Conservation (phyloP, 495 filamentous ascomycete genomes). For the Aspergillus campestris region DNA sequence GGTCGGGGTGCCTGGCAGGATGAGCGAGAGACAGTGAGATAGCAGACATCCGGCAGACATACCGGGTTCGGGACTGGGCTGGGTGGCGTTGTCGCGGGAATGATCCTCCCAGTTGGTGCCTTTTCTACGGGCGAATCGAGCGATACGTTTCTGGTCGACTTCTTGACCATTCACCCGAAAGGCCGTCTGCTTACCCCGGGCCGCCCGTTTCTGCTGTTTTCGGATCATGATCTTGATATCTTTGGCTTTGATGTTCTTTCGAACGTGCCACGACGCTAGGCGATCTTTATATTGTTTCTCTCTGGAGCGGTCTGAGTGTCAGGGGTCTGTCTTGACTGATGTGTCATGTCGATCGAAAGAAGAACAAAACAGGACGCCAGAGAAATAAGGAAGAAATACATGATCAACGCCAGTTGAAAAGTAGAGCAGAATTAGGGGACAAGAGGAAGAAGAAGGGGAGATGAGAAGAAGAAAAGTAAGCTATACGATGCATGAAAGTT, state of each 20-base stretch:
- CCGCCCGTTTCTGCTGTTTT: conserved; percentile 35
- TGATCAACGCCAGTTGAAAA: not conserved
- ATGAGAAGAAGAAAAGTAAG: conserved; percentile 7
- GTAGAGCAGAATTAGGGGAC: not conserved
- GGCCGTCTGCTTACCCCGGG: conserved; percentile 34
- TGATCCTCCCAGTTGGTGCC: conserved; percentile 16
- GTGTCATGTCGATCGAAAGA: conserved; percentile 3
- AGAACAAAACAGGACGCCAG: conserved; percentile 1
- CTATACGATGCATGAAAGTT: conserved; percentile 35
- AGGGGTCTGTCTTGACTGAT: conserved; percentile 2
- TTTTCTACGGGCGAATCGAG: conserved; percentile 33
- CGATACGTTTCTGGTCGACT: conserved; percentile 31
- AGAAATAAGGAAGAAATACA: conserved; percentile 5
- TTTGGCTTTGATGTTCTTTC: conserved; percentile 38
- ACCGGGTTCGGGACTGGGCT: conserved; percentile 25
- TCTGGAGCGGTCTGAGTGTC: conserved; percentile 19
- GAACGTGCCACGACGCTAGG: conserved; percentile 34
- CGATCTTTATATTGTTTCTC: conserved; percentile 43
- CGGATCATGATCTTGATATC: conserved; percentile 37
- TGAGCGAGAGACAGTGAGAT: not conserved
- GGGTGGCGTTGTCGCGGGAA: conserved; percentile 11
- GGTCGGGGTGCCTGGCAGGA: conserved; percentile 27
- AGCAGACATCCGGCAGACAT: conserved; percentile 1
- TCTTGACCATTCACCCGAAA: conserved; percentile 31
- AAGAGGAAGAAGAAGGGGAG: not conserved